Conservation (phyloP, 2,329 filamentous ascomycete genomes). For the Penicillium hordei region DNA sequence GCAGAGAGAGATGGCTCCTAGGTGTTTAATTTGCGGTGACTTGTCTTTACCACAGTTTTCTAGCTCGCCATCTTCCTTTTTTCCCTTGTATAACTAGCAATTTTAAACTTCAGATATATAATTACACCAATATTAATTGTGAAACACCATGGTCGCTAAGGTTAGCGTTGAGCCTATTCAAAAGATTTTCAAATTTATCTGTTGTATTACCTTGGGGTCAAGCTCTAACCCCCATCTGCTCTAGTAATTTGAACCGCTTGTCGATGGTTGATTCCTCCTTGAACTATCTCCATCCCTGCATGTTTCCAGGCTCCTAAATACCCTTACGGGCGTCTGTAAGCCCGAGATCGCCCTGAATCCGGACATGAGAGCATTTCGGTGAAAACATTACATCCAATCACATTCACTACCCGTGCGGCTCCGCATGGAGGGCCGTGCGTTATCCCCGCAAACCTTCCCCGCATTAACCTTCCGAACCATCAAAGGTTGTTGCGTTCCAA, state of each 20-base stretch:
- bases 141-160: no score
- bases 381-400: background rate
- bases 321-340: background rate
- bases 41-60: background rate
- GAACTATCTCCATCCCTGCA: background rate
- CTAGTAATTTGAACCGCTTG: background rate
- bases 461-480: background rate
- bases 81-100: background rate
- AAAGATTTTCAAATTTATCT: background rate
- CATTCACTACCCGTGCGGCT: slow-evolving; percentile 7
- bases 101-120: background rate
- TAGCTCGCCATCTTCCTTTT: background rate
- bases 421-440: slow-evolving; percentile 11
- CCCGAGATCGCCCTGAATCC: background rate
- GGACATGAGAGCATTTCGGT: background rate
- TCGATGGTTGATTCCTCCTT: background rate
- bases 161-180: background rate
- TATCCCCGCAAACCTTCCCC: slow-evolving; percentile 14
- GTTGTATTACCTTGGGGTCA: background rate
- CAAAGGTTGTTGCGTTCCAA: background rate
- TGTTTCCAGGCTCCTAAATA: background rate
- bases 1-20: background rate
- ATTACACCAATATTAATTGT: background rate
- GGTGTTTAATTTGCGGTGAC: background rate
- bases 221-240: background rate